Evolutionary conservation across 2,329 filamentous ascomycete species (phyloP).

Genomic region (Xylaria sp.): DNA sequence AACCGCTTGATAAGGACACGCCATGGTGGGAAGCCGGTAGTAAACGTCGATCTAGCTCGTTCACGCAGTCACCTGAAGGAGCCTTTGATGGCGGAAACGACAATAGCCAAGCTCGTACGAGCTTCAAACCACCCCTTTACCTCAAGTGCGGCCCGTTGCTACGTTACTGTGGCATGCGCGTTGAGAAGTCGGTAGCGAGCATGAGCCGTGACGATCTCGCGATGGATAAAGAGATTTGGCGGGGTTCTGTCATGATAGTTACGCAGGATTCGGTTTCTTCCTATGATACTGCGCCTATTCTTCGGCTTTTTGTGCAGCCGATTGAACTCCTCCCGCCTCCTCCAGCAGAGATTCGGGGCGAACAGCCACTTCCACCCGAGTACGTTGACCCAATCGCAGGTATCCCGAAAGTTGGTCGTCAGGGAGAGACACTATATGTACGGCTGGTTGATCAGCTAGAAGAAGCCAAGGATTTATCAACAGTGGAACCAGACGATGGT

Average conservation of each 20-base stretch:
- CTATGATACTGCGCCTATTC: conserved; percentile 79
- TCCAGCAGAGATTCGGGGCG: conserved; percentile 72
- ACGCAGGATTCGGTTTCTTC: conserved; percentile 85
- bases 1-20: conserved; percentile 59
- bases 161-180: conserved; percentile 85
- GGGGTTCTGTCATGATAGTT: conserved; percentile 95
- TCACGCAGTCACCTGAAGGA: conserved; percentile 63
- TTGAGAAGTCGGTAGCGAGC: conserved; percentile 62
- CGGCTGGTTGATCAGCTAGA: conserved; percentile 88
- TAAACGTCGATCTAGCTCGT: conserved; percentile 58
- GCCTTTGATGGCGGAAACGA: conserved; percentile 75
- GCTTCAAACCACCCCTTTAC: conserved; percentile 84
- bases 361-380: conserved; percentile 75
- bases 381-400: conserved; percentile 92
- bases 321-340: conserved; percentile 84
- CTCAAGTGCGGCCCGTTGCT: conserved; percentile 91
- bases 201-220: conserved; percentile 50
- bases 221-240: conserved; percentile 81
- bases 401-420: conserved; percentile 83
- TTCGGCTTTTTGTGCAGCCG: conserved; percentile 88
- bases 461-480: conserved; percentile 80
- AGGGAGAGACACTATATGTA: conserved; percentile 87
- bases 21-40: conserved; percentile 81
- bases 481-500: conserved; percentile 80
- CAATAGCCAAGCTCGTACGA: conserved; percentile 69